Base-by-base conservation (phyloP, 2,329 filamentous ascomycete genomes). In the Fusarium sp. region DNA sequence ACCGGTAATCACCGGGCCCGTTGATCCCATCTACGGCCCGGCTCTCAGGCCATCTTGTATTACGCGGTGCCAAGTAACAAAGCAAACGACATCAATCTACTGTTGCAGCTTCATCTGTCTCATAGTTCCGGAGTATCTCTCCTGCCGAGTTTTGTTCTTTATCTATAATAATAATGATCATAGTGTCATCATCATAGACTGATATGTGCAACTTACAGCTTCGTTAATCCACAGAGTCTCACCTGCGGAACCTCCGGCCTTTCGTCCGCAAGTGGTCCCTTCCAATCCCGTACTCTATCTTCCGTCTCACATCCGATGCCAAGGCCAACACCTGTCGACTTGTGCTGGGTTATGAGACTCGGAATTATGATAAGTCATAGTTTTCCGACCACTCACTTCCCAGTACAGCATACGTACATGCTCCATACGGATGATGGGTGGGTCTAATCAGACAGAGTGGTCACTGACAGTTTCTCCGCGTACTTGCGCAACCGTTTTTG, bases 401-500 rank as follows among this genome's bases (percentile, higher is more conserved):
- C 47, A 59, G 56, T 53, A 25, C 25, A 25, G 25, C 9, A 39
- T 41, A 19, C 22, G 27, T 40, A 23, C 22, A 37, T 44, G 33
- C 51, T 64, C 41, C 35, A 43, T 40, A 39, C 30, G 40, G 43
- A 46, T 35, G 46, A 35, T 19, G 27, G 20, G 70, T 66, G 50
- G 50, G 55, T 46, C 70, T 74, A 73, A 72, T 73, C 72, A 74
- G 59, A 72, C 66, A 70, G 62, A 58, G 60, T 52, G 45, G 56
- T 59, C 57, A 50, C 55, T 45, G 48, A 52, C 48, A 50, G 47
- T 60, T 57, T 60, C 60, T 67, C 56, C 57, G 57, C 33, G 43
- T 44, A 54, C 46, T 66, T 19, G 47, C 44, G 7, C 56, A 54
- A 33, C 4, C 22, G 23, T 49, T 27, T 58, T 73, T 68, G 68